Conservation (phyloP, 768 basidiomycete genomes). For the Russula sp. region DNA sequence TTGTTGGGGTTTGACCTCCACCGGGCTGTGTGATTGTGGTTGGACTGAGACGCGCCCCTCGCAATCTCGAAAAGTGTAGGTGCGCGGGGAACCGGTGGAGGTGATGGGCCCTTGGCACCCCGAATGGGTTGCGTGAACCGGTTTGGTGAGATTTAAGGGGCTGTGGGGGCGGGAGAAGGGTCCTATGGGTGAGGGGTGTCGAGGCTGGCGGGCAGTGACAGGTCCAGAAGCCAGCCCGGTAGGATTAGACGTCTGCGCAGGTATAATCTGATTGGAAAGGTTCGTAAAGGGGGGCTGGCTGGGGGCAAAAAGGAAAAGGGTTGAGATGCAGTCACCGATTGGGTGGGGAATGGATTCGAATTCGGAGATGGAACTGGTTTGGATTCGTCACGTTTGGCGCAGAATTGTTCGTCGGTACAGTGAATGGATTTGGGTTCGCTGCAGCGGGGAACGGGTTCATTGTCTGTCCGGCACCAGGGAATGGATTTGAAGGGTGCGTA, state of each 20-base stretch:
- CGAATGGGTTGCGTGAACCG: conserved; percentile 94
- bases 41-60: conserved; percentile 21
- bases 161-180: conserved; percentile 46
- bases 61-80: conserved; percentile 77
- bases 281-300: conserved; percentile 3
- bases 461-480: conserved; percentile 8
- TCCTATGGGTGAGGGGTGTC: conserved; percentile 56
- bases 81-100: conserved; percentile 65
- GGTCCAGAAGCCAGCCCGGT: conserved; percentile 25
- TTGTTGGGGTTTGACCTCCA: conserved; percentile 28
- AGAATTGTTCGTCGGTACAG: background rate
- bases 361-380: conserved; percentile 4
- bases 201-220: conserved; percentile 61
- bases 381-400: background rate
- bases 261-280: conserved; percentile 14
- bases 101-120: conserved; percentile 57
- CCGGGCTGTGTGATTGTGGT: conserved; percentile 7
- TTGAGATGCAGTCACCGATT: conserved; percentile 6
- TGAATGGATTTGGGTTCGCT: conserved; percentile 18
- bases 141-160: conserved; percentile 86
- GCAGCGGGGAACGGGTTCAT: conserved; percentile 21
- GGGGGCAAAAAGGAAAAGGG: conserved; percentile 18
- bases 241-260: conserved; percentile 29
- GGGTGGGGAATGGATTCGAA: conserved; percentile 17
- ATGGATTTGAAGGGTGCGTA: conserved; percentile 7